A percentile compares a stretch with the other conserved stretches of the same genome.
phyloP scores from a whole-genome alignment of 1,284 basidiomycete genomes.

The Ceratobasidium sp. region DNA sequence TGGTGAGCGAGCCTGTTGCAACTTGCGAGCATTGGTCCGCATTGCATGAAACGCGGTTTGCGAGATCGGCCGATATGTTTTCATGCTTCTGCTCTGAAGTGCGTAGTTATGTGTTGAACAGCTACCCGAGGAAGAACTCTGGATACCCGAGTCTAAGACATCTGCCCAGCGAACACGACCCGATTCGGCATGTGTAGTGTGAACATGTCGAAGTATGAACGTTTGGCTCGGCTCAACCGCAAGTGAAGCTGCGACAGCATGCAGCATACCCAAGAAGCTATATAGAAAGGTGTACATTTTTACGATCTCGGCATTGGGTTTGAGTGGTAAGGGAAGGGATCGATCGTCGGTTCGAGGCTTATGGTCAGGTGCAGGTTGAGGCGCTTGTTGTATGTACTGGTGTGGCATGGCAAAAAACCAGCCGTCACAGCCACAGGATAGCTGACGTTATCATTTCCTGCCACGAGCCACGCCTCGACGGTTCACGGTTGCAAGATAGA shows the following conservation, averaged over 20 bases:
- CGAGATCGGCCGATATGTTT: slow-evolving; percentile 4
- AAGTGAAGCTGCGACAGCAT: slow-evolving; percentile 46
- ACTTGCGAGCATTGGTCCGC: neutral
- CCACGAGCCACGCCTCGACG: too few species aligned
- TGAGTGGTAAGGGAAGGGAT: too few species aligned
- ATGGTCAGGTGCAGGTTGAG: too few species aligned
- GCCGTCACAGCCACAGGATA: too few species aligned
- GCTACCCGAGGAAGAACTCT: slow-evolving; percentile 49
- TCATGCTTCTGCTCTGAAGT: neutral
- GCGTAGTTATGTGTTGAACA: slow-evolving; percentile 49
- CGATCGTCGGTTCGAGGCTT: too few species aligned
- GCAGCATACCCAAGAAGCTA: slow-evolving; percentile 45
- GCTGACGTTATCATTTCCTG: too few species aligned
- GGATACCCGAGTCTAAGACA: neutral
- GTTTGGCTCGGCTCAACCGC: neutral
- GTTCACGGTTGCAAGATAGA: too few species aligned
- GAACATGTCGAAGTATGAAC: slow-evolving; percentile 34
- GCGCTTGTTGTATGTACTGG: too few species aligned
- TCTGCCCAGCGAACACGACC: slow-evolving; percentile 36
- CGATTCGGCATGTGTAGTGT: slow-evolving; percentile 23
- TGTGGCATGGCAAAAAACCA: too few species aligned
- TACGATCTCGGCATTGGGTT: neutral
- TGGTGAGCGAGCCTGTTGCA: slow-evolving; percentile 58
- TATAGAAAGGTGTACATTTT: neutral
- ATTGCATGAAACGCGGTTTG: slow-evolving; percentile 15